Evolutionary conservation across 345 rosid species (phyloP).

Genomic region (Eucalyptus coolabah): DNA sequence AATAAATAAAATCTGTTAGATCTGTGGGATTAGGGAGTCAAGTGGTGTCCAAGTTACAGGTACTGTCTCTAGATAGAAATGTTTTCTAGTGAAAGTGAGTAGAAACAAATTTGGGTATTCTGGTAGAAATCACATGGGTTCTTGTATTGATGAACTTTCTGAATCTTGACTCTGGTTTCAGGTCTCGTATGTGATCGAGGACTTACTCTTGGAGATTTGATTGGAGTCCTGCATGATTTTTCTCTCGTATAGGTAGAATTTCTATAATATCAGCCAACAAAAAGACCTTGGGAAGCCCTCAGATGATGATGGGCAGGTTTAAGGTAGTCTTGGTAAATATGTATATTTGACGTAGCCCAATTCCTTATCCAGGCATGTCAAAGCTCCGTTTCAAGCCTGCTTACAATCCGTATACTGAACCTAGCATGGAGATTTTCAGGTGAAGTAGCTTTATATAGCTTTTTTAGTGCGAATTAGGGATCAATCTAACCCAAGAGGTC

Average conservation of each 20-base stretch:
- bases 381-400: constrained; percentile 86
- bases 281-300: neutral
- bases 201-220: constrained; percentile 86
- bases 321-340: neutral
- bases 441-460: neutral
- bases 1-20: no score
- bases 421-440: constrained; percentile 98
- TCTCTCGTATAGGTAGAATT: constrained; percentile 67
- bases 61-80: no score
- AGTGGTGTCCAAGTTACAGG: no score
- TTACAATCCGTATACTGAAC: constrained; percentile 95
- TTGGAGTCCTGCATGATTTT: constrained; percentile 82
- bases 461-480: neutral
- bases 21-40: no score
- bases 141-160: neutral
- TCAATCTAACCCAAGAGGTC: neutral
- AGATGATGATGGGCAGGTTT: neutral
- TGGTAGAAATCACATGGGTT: no score
- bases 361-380: constrained; percentile 56
- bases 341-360: neutral
- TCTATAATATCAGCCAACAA: neutral
- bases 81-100: no score
- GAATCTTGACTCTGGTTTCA: constrained; percentile 16
- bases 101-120: no score
- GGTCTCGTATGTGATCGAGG: constrained; percentile 92